Conservation (phyloP, 495 filamentous ascomycete species). For the Xylaria longipes region DNA sequence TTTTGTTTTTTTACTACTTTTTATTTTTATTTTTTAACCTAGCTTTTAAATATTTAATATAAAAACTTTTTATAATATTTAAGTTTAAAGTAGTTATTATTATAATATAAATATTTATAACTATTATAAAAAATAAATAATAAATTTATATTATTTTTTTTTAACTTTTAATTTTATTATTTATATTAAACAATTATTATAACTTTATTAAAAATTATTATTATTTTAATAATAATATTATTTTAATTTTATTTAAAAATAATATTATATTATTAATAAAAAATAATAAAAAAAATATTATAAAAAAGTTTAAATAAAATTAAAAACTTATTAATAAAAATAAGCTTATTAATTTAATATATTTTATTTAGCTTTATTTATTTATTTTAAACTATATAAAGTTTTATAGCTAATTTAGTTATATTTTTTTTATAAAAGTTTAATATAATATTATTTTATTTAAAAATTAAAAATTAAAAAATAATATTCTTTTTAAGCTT, state of each 20-base stretch:
- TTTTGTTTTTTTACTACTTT: neutral
- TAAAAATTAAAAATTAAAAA: neutral
- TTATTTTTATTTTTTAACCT: neutral
- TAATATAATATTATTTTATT: neutral
- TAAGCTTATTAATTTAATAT: too few relatives aligned
- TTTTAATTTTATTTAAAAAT: neutral
- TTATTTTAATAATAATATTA: too few relatives aligned
- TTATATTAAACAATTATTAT: neutral
- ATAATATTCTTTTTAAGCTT: neutral
- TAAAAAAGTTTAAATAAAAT: neutral
- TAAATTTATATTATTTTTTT: too few relatives aligned
- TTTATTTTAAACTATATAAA: too few relatives aligned
- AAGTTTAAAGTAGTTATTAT: neutral
- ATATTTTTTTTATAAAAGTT: neutral
- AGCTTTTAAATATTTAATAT: neutral
- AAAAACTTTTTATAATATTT: neutral
- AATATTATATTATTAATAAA: slow-evolving; percentile 1
- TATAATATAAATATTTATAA: neutral
- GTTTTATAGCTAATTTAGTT: too few relatives aligned
- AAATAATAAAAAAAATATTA: neutral
- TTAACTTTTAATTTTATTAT: neutral
- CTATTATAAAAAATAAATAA: too few relatives aligned
- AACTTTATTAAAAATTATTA: too few relatives aligned
- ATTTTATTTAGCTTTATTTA: too few relatives aligned
- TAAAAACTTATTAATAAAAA: neutral